phyloP scores from a whole-genome alignment of 1,284 basidiomycete species.

The Austroboletus novae-zelandiae region DNA sequence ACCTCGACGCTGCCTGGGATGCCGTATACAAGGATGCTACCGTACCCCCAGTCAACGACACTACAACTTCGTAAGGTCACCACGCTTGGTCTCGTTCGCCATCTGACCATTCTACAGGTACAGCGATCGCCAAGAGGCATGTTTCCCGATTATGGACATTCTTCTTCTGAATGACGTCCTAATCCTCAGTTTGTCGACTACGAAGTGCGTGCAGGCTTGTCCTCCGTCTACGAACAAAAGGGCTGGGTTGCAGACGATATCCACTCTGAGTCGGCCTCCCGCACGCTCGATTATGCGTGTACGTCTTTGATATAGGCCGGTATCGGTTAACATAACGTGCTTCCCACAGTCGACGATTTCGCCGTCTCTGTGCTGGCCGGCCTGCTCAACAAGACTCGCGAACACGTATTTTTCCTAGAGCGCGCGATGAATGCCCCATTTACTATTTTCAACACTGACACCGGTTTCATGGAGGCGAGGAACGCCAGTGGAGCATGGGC shows the following conservation, averaged over 20 bases:
- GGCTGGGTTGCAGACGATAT: constrained; percentile 81
- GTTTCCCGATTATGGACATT: neutral
- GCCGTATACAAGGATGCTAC: constrained; percentile 77
- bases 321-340: no score
- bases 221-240: constrained; percentile 59
- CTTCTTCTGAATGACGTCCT: constrained; percentile 1
- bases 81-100: neutral
- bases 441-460: constrained; percentile 67
- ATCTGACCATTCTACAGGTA: constrained; percentile 45
- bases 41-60: constrained; percentile 64
- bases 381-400: constrained; percentile 46
- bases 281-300: constrained; percentile 82
- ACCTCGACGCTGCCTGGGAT: constrained; percentile 65
- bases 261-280: constrained; percentile 75
- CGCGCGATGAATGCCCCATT: constrained; percentile 59
- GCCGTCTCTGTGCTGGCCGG: constrained; percentile 64
- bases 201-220: constrained; percentile 78
- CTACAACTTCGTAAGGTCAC: constrained; percentile 47
- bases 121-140: constrained; percentile 70
- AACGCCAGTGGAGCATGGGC: constrained; percentile 71
- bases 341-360: constrained; percentile 71
- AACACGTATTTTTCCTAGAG: constrained; percentile 51
- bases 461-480: constrained; percentile 81
- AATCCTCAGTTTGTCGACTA: constrained; percentile 63
- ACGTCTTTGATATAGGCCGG: constrained; percentile 17